Evolutionary conservation across 805 yeast genomes (phyloP).

Genomic region (Komagataella populi): DNA sequence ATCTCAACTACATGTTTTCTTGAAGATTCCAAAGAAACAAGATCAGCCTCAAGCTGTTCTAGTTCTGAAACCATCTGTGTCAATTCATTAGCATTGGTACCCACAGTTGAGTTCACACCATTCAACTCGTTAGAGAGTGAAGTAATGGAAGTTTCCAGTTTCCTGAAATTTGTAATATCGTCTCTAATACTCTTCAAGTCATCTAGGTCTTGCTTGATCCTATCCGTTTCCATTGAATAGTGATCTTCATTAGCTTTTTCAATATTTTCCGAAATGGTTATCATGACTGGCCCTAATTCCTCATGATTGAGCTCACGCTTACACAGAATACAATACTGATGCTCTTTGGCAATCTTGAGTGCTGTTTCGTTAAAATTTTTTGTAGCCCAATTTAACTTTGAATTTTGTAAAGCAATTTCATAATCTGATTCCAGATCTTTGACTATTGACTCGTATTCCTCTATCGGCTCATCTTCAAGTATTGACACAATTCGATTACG

Average conservation of each 20-base stretch:
- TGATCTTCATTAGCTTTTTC: constrained; percentile 8
- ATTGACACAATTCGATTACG: constrained; percentile 12
- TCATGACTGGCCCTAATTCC: constrained; percentile 9
- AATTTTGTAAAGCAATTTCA: constrained; percentile 45
- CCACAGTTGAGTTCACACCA: not conserved
- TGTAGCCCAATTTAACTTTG: constrained; percentile 59
- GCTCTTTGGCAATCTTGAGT: constrained; percentile 39
- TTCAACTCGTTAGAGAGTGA: not conserved
- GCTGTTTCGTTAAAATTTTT: constrained; percentile 61
- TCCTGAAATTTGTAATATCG: constrained; percentile 12
- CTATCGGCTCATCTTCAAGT: constrained; percentile 25
- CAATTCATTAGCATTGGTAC: not conserved
- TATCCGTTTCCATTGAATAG: constrained; percentile 10
- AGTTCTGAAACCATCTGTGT: not conserved
- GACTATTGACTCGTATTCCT: constrained; percentile 35
- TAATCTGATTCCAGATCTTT: constrained; percentile 49
- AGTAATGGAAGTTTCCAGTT: not conserved
- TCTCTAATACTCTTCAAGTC: constrained; percentile 13
- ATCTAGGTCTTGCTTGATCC: constrained; percentile 15
- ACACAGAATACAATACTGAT: constrained; percentile 60
- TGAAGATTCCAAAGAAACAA: not conserved
- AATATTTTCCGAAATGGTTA: constrained; percentile 11
- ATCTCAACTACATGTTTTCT: constrained; percentile 21
- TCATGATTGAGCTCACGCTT: constrained; percentile 43
- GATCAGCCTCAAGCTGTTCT: not conserved